Percentiles rank a stretch among this genome's conserved stretches.
Conservation (phyloP, 306 rosid species). For the Dalbergia cochinchinensis region DNA sequence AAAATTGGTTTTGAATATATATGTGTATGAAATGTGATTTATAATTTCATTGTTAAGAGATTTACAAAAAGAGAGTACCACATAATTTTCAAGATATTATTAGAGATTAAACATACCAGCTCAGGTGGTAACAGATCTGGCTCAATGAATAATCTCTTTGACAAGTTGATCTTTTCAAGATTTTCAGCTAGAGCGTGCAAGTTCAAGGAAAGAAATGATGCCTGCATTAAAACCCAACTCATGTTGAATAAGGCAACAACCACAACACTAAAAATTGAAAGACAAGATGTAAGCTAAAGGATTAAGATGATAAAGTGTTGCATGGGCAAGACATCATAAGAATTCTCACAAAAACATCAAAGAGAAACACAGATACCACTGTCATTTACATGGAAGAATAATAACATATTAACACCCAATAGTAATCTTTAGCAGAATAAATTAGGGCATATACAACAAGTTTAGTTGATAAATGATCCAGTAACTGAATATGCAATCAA, state of each 20-base stretch:
- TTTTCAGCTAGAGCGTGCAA: slow-evolving; percentile 75
- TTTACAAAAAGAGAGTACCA: slow-evolving; percentile 21
- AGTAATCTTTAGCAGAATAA: neutral
- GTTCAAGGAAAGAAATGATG: slow-evolving; percentile 79
- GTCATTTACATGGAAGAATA: neutral
- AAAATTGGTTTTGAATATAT: neutral
- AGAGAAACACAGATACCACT: neutral
- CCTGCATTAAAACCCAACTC: slow-evolving; percentile 58
- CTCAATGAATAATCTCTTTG: slow-evolving; percentile 85
- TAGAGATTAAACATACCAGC: slow-evolving; percentile 66
- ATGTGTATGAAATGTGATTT: neutral
- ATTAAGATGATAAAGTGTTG: slow-evolving; percentile 7
- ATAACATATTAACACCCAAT: neutral
- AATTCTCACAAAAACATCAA: slow-evolving; percentile 2
- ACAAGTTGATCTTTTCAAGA: slow-evolving; percentile 67
- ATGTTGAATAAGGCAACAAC: slow-evolving; percentile 29
- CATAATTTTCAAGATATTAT: slow-evolving; percentile 25
- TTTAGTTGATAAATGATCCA: neutral
- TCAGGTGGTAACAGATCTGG: slow-evolving; percentile 69
- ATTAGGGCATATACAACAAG: neutral
- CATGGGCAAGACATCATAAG: neutral
- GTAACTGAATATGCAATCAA: slow-evolving; percentile 4
- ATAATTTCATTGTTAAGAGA: neutral
- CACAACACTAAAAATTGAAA: slow-evolving; percentile 18
- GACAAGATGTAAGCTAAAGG: slow-evolving; percentile 13